Evolutionary conservation across 768 basidiomycete species (phyloP).

Genomic region (Boletus tomentosulus): DNA sequence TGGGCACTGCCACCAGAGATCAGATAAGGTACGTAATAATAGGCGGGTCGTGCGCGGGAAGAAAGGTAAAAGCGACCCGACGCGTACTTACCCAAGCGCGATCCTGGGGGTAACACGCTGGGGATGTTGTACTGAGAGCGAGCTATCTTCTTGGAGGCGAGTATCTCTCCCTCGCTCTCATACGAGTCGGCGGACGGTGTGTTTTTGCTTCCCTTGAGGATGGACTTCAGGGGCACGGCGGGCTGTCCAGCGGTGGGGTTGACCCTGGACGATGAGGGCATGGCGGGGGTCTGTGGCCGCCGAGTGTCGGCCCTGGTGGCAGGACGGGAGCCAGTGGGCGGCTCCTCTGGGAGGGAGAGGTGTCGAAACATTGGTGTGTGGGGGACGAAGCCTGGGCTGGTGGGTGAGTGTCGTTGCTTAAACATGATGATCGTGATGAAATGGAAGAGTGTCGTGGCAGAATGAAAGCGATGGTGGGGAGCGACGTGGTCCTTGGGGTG

Average conservation of each 20-base stretch:
- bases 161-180: conserved; percentile 28
- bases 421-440: conserved; percentile 28
- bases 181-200: conserved; percentile 19
- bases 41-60: conserved; percentile 2
- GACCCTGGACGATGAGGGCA: conserved; percentile 14
- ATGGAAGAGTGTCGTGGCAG: conserved; percentile 15
- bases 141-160: conserved; percentile 19
- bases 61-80: not conserved
- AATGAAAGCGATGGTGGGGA: conserved; percentile 10
- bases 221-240: conserved; percentile 24
- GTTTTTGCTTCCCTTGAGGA: conserved; percentile 26
- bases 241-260: conserved; percentile 21
- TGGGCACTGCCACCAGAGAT: conserved; percentile 30
- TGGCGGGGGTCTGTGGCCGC: conserved; percentile 18
- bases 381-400: conserved; percentile 15
- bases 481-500: conserved; percentile 2
- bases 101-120: conserved; percentile 19
- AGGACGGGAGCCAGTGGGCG: conserved; percentile 6
- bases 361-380: conserved; percentile 20
- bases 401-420: conserved; percentile 14
- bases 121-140: conserved; percentile 22
- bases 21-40: conserved; percentile 27
- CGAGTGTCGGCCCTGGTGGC: conserved; percentile 14
- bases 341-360: conserved; percentile 19
- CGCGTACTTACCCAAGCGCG: conserved; percentile 24